A percentile compares a stretch with the other conserved stretches of the same genome.
Evolutionary conservation across 768 basidiomycete genomes (phyloP).

Genomic region (Russula dissimulans): DNA sequence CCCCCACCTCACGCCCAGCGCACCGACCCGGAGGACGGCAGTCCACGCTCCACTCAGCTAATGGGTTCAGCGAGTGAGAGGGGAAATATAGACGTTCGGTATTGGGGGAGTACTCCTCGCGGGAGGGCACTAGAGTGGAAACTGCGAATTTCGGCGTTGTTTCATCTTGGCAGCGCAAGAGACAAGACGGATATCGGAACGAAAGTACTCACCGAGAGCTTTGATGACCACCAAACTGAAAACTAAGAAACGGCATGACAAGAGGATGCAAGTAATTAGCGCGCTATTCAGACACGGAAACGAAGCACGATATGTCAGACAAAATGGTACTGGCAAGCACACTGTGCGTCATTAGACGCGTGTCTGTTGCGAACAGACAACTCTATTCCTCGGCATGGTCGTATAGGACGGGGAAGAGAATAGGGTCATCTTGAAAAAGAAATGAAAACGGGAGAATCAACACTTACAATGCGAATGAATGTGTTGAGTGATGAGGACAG

Average conservation of each 20-base stretch:
- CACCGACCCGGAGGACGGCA: constrained; percentile 39
- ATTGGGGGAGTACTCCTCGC: constrained; percentile 61
- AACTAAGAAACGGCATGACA: not conserved
- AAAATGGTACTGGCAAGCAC: constrained; percentile 87
- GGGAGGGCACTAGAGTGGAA: constrained; percentile 70
- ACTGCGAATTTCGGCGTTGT: constrained; percentile 72
- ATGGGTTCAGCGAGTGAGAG: constrained; percentile 59
- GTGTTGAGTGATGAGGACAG: not conserved
- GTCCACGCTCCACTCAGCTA: constrained; percentile 52
- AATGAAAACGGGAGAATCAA: not conserved
- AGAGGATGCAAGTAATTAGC: not conserved
- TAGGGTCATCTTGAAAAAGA: constrained; percentile 47
- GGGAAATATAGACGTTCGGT: constrained; percentile 65
- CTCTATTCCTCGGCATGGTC: constrained; percentile 83
- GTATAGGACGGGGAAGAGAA: constrained; percentile 91
- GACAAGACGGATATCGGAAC: not conserved
- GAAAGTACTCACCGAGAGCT: not conserved
- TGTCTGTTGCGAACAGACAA: constrained; percentile 70
- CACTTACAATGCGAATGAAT: not conserved
- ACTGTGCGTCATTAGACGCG: constrained; percentile 50
- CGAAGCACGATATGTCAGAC: constrained; percentile 42
- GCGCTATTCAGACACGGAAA: not conserved
- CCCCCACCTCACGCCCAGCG: constrained; percentile 70
- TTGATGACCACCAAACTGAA: not conserved
- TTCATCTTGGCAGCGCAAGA: constrained; percentile 12